These are phyloP conservation scores for Penicillium sp. DNA, from an alignment of 2,329 filamentous ascomycete genomes.

Conservation along the genomic window DNA sequence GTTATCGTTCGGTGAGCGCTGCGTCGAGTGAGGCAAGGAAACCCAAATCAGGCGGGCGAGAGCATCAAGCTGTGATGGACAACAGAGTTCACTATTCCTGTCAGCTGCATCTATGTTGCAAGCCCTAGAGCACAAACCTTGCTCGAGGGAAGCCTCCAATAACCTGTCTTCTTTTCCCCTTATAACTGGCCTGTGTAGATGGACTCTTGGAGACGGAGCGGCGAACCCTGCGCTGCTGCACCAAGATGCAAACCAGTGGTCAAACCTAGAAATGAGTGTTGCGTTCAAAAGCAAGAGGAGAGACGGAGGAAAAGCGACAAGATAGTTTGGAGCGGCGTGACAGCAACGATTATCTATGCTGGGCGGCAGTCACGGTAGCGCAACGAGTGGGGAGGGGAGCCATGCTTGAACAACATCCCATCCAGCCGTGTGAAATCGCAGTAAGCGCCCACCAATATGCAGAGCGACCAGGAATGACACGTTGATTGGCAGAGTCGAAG, in stretches of 20 bases:
- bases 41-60: slow-evolving; percentile 1
- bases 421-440: slow-evolving; percentile 24
- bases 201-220: slow-evolving; percentile 10
- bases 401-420: slow-evolving; percentile 19
- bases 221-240: slow-evolving; percentile 37
- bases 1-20: background rate
- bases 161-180: slow-evolving; percentile 1
- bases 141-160: background rate
- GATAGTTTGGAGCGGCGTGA: slow-evolving; percentile 20
- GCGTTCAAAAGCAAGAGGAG: slow-evolving; percentile 27
- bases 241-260: slow-evolving; percentile 27
- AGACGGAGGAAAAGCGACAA: slow-evolving; percentile 25
- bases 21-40: background rate
- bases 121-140: background rate
- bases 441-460: slow-evolving; percentile 39
- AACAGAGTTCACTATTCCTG: background rate
- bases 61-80: background rate
- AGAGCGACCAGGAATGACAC: slow-evolving; percentile 18
- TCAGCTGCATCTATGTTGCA: background rate
- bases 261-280: slow-evolving; percentile 28
- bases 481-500: slow-evolving; percentile 23
- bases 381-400: slow-evolving; percentile 25
- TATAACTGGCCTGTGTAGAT: slow-evolving; percentile 15
- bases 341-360: slow-evolving; percentile 38
- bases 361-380: slow-evolving; percentile 24